Evolutionary conservation across 139 green algal genomes (phyloP), one percentile per base, ranked within the genome.

Genomic region (Chlorella sp.): DNA sequence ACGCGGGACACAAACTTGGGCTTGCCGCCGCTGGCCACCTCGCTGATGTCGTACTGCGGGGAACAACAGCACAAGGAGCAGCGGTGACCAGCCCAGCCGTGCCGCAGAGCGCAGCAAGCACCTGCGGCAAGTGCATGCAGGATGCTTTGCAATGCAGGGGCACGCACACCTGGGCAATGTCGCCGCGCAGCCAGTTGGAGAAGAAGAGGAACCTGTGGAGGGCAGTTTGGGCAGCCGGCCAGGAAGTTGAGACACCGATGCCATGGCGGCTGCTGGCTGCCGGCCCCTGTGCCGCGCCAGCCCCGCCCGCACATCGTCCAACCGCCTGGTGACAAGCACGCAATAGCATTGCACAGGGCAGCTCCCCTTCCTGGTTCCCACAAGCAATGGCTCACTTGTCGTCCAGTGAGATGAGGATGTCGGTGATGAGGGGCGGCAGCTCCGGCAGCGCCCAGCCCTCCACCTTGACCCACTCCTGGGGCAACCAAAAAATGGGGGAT

Each of bases 341-440:
- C n/a, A n/a, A n/a, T n/a, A n/a, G n/a, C n/a, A n/a, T n/a, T n/a
- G n/a, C n/a, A n/a, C n/a, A n/a, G n/a, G n/a, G n/a, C n/a, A n/a
- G n/a, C n/a, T n/a, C n/a, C n/a, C n/a, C n/a, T n/a, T n/a, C n/a
- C n/a, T n/a, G n/a, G n/a, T n/a, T n/a, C n/a, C 17, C 28, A 30
- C n/a, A 60, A 18, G 51, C 39, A 1, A 1, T 0, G 34, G 4
- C 44, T 60, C 55, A 80, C 69, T 85, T 89, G 88, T 98, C 95
- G 63, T 98, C 91, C 39, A 97, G 76, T 36, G 86, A 93, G 56
- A 98, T 93, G 56, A 98, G 89, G 86, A 97, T 96, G 93, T 98
- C 95, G 1, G 93, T 96, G 87, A 98, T 95, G 55, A 96, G 93
- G 0, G 94, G 92, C 1, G 95, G 95, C 87, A 97, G 75, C 78